phyloP scores from a whole-genome alignment of 495 filamentous ascomycete species.

The Penicillium desertorum region DNA sequence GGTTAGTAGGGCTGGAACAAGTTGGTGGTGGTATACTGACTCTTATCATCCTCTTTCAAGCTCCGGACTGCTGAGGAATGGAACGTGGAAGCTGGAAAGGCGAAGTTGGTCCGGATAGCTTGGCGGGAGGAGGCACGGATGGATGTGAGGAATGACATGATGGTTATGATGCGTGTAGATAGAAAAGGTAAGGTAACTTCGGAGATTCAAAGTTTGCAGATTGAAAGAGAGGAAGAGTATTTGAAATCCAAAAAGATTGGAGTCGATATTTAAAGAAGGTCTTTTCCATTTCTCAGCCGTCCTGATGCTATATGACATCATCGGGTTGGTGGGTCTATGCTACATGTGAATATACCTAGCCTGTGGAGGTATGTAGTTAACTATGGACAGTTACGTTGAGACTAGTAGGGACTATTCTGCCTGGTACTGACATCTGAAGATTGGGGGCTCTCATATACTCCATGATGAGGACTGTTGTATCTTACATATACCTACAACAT shows the following conservation, averaged over 20 bases:
- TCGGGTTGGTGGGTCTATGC: neutral
- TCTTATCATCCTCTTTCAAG: conserved; percentile 39
- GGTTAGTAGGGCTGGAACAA: conserved; percentile 6
- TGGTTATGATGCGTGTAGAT: neutral
- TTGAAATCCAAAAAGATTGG: neutral
- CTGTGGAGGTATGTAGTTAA: no score
- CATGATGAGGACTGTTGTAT: no score
- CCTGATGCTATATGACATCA: conserved; percentile 10
- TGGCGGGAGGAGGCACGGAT: conserved; percentile 29
- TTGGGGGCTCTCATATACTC: no score
- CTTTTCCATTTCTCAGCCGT: neutral
- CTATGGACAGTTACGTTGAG: no score
- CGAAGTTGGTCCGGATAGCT: conserved; percentile 18
- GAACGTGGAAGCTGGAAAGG: conserved; percentile 23
- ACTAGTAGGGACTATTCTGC: no score
- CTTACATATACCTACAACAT: no score
- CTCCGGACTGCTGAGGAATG: conserved; percentile 32
- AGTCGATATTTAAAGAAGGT: neutral
- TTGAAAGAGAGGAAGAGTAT: neutral
- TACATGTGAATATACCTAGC: no score
- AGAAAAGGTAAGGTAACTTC: neutral
- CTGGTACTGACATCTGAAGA: no score
- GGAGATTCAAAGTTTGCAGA: neutral
- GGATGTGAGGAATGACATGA: conserved; percentile 38
- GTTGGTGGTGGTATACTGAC: conserved; percentile 20